phyloP scores from a whole-genome alignment of 1,284 basidiomycete species.

The Microbotryum intermedium region DNA sequence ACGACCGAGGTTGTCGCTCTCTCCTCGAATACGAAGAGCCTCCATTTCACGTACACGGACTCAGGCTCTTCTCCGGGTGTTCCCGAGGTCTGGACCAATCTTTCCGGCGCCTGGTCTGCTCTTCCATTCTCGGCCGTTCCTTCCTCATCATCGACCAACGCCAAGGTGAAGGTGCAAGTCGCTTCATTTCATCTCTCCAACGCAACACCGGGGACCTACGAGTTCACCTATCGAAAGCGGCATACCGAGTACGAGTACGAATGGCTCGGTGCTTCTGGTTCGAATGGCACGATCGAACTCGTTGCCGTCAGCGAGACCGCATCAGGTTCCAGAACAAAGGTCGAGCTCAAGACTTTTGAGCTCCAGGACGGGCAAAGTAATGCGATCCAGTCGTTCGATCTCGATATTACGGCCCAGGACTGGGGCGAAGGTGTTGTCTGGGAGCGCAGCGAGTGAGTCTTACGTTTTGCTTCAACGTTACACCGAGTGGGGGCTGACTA shows the following conservation, averaged over 20 bases:
- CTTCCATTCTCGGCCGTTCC: constrained; percentile 4
- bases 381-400: not conserved
- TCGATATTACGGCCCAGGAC: no score
- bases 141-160: not conserved
- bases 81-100: constrained; percentile 28
- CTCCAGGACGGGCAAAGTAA: not conserved
- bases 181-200: not conserved
- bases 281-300: constrained; percentile 15
- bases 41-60: no score
- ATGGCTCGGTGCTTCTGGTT: constrained; percentile 18
- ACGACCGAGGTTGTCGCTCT: no score
- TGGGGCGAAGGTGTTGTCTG: constrained; percentile 8
- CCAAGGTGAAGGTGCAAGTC: no score
- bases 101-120: constrained; percentile 15
- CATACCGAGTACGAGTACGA: constrained; percentile 6
- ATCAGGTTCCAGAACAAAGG: not conserved
- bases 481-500: not conserved
- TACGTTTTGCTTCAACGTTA: no score
- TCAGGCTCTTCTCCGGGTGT: no score
- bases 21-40: no score
- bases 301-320: not conserved
- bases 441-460: constrained; percentile 16
- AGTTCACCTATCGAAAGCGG: constrained; percentile 23
- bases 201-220: not conserved
- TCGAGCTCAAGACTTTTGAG: constrained; percentile 5